Conservation (phyloP, 768 basidiomycete genomes). For the Pleurotus ostreatus region DNA sequence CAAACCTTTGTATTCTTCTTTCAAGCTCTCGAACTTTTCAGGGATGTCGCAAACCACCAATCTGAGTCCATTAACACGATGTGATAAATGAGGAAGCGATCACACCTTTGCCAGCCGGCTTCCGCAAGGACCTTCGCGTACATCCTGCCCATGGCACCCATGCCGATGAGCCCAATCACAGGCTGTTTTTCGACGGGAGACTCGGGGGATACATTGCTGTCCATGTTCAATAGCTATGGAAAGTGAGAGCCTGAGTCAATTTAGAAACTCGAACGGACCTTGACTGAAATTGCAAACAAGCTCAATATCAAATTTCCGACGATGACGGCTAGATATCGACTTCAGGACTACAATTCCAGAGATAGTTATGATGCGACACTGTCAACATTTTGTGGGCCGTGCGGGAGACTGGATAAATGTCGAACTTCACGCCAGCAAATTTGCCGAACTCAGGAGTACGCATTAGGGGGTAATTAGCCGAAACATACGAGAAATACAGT, state of each 20-base stretch:
- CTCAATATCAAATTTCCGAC: no score
- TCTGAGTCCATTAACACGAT: slow-evolving; percentile 34
- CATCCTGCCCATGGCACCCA: slow-evolving; percentile 98
- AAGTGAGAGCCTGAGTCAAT: not conserved
- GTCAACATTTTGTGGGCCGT: no score
- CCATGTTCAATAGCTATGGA: slow-evolving; percentile 1
- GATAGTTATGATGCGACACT: no score
- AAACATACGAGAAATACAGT: no score
- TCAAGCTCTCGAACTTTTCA: slow-evolving; percentile 61
- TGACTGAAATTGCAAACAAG: no score
- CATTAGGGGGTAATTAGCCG: no score
- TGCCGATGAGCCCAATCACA: slow-evolving; percentile 87
- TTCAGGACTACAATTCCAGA: no score
- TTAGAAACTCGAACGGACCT: no score
- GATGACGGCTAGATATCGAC: no score
- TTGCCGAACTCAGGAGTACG: no score
- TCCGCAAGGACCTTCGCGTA: slow-evolving; percentile 75
- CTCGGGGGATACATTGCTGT: slow-evolving; percentile 25
- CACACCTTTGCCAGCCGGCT: slow-evolving; percentile 84
- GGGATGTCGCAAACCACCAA: slow-evolving; percentile 89
- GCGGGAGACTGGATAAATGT: no score
- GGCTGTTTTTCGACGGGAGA: slow-evolving; percentile 48
- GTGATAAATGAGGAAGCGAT: slow-evolving; percentile 7
- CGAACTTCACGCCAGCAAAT: not conserved
- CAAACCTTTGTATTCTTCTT: slow-evolving; percentile 57